These are phyloP conservation scores for Neoboletus magnificus DNA, from an alignment of 768 basidiomycete species.

Conservation along the genomic window DNA sequence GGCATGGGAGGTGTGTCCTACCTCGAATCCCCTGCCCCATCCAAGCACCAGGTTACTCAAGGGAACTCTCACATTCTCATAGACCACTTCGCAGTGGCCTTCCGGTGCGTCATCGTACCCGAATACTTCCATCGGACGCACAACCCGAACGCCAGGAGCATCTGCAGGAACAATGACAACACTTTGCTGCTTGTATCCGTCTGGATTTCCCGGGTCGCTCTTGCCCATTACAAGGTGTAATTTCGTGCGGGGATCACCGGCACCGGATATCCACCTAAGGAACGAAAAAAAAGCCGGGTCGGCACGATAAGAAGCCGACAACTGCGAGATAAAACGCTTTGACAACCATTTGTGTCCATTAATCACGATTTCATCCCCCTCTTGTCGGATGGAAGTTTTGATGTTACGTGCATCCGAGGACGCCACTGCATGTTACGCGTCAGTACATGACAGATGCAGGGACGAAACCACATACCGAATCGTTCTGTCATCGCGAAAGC, in stretches of 20 bases:
- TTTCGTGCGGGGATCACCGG: constrained; percentile 86
- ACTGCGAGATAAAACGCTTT: background rate
- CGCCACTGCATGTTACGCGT: constrained; percentile 47
- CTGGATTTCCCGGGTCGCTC: constrained; percentile 81
- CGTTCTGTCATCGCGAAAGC: constrained; percentile 98
- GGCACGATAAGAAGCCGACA: constrained; percentile 11
- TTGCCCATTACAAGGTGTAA: constrained; percentile 95
- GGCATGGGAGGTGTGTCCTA: constrained; percentile 23
- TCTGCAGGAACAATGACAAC: constrained; percentile 93
- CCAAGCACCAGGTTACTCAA: constrained; percentile 80
- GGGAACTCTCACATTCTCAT: constrained; percentile 91
- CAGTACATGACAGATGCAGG: constrained; percentile 4
- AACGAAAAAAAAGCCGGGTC: constrained; percentile 4
- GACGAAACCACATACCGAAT: constrained; percentile 48
- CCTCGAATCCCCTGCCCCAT: constrained; percentile 95
- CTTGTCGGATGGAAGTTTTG: constrained; percentile 76
- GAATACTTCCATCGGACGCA: constrained; percentile 92
- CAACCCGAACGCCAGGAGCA: constrained; percentile 78
- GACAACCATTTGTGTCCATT: constrained; percentile 94
- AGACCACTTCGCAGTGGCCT: constrained; percentile 94
- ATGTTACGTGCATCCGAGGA: constrained; percentile 97
- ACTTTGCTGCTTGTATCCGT: constrained; percentile 80
- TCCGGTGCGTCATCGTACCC: constrained; percentile 96
- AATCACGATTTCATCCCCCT: constrained; percentile 86
- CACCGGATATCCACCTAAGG: constrained; percentile 93